phyloP scores from a whole-genome alignment of 202 grass and related monocot species.

The Musa balbisiana region DNA sequence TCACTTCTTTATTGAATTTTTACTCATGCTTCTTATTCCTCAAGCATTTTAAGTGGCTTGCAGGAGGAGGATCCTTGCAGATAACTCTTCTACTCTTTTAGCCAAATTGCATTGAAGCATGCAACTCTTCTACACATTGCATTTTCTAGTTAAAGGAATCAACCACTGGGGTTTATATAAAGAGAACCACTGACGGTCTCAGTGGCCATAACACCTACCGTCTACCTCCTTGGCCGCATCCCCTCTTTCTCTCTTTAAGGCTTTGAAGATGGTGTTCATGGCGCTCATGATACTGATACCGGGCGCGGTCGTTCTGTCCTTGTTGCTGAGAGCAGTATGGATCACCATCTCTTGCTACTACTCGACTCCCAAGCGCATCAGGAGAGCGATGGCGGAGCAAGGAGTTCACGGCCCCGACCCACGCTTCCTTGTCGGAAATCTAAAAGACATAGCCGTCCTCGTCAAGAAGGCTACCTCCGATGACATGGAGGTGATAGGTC shows the following conservation, averaged over 20 bases:
- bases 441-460: slow-evolving; percentile 51
- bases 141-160: not conserved
- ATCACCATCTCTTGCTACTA: slow-evolving; percentile 61
- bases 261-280: not conserved
- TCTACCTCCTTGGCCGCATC: too few relatives aligned
- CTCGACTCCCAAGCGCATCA: slow-evolving; percentile 51
- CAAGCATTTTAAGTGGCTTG: not conserved
- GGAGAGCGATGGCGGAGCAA: slow-evolving; percentile 52
- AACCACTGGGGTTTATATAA: slow-evolving; percentile 1
- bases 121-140: too few relatives aligned
- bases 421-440: slow-evolving; percentile 53
- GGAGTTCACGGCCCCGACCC: slow-evolving; percentile 55
- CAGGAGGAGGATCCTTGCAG: not conserved
- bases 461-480: slow-evolving; percentile 41
- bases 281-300: not conserved
- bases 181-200: not conserved
- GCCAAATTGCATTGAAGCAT: not conserved
- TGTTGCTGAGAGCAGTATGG: slow-evolving; percentile 48
- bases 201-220: not conserved
- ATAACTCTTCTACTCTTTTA: not conserved
- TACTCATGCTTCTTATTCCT: not conserved
- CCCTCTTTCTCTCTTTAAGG: too few relatives aligned
- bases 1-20: not conserved
- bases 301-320: slow-evolving; percentile 1
- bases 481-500: slow-evolving; percentile 55